These are phyloP conservation scores for Komagataella mondaviorum DNA, from an alignment of 805 yeast species.

Conservation along the genomic window DNA sequence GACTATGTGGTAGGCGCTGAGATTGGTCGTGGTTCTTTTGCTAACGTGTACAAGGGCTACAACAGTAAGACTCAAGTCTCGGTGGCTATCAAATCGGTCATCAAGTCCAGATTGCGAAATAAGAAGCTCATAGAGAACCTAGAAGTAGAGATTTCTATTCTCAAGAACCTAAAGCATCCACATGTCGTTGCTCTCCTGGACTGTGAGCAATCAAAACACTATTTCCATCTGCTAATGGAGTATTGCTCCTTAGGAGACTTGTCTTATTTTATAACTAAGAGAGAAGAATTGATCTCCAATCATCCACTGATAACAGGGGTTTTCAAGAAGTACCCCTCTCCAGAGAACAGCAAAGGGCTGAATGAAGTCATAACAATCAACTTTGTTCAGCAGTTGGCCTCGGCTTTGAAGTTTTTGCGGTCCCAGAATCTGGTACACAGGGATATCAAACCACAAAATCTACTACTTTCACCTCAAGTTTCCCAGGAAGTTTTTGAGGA, in stretches of 20 bases:
- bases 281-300: constrained; percentile 54
- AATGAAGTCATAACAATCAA: constrained; percentile 70
- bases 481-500: constrained; percentile 49
- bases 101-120: constrained; percentile 67
- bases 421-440: constrained; percentile 81
- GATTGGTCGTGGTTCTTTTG: constrained; percentile 94
- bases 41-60: constrained; percentile 83
- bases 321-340: constrained; percentile 74
- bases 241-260: constrained; percentile 93
- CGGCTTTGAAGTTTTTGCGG: constrained; percentile 74
- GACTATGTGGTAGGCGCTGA: constrained; percentile 57
- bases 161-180: constrained; percentile 82
- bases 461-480: constrained; percentile 71
- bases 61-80: constrained; percentile 29
- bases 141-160: constrained; percentile 82
- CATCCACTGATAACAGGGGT: constrained; percentile 73
- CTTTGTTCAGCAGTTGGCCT: constrained; percentile 74
- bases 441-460: constrained; percentile 84
- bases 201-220: constrained; percentile 58
- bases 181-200: constrained; percentile 84
- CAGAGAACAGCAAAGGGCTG: constrained; percentile 62
- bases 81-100: constrained; percentile 84
- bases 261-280: constrained; percentile 70
- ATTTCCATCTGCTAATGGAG: constrained; percentile 89
- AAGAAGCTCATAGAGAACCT: constrained; percentile 82